Conservation (phyloP, 2,329 filamentous ascomycete genomes). For the Lachnellula arida region DNA sequence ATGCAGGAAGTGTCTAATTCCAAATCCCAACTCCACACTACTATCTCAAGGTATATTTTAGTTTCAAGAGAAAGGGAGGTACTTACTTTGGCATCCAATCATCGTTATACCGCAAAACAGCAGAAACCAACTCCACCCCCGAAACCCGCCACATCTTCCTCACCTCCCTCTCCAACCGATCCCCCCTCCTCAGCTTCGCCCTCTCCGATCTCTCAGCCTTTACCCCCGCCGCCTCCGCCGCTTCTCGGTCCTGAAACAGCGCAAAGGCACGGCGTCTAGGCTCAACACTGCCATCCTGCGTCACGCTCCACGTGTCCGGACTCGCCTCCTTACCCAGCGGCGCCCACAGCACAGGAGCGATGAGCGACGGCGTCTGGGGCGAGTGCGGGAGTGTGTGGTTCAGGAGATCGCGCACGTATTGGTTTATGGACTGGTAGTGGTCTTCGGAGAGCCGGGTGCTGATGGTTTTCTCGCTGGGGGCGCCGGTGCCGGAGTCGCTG, state of each 20-base stretch:
- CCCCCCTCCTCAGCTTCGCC: too few species aligned
- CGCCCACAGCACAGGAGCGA: not conserved
- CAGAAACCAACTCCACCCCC: not conserved
- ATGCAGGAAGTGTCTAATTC: too few species aligned
- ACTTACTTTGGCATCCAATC: not conserved
- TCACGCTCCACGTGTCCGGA: not conserved
- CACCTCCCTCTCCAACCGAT: not conserved
- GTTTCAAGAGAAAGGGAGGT: too few species aligned
- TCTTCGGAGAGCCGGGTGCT: not conserved
- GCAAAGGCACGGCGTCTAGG: not conserved
- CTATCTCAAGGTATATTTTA: too few species aligned
- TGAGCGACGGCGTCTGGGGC: not conserved
- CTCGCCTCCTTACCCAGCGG: not conserved
- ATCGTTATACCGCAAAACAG: not conserved
- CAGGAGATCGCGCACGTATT: not conserved
- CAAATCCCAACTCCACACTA: too few species aligned
- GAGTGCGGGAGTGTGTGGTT: not conserved
- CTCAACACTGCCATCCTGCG: not conserved
- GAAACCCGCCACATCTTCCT: not conserved
- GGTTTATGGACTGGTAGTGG: not conserved
- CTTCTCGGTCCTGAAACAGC: not conserved
- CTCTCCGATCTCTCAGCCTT: too few species aligned
- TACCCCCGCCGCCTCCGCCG: not conserved
- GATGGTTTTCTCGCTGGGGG: too few species aligned
- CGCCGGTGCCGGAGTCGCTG: too few species aligned